A percentile compares a stretch with the other conserved stretches of the same genome.
Evolutionary conservation across 352 stramenopile genomes (phyloP).

Genomic region (Halophytophthora batemanensis): DNA sequence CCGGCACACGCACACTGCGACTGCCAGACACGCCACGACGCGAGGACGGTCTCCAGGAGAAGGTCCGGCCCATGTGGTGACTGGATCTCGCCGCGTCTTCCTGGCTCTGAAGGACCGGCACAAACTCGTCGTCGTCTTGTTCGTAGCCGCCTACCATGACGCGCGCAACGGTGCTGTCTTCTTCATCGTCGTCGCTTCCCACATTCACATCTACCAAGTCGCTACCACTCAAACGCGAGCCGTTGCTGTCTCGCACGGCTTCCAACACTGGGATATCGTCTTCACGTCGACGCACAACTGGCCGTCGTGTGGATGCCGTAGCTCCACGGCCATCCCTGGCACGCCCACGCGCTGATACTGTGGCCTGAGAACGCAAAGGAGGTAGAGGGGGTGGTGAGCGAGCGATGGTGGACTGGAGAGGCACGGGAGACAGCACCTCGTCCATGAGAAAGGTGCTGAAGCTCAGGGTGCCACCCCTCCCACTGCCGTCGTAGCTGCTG

Average conservation of each 20-base stretch:
- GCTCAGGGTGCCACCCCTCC: conserved; percentile 20
- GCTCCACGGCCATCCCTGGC: not conserved
- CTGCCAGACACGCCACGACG: conserved; percentile 19
- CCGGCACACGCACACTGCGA: conserved; percentile 28
- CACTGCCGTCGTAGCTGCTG: conserved; percentile 4
- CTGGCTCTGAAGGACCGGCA: conserved; percentile 64
- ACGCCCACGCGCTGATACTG: not conserved
- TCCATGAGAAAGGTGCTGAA: conserved; percentile 68
- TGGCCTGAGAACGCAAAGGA: conserved; percentile 13
- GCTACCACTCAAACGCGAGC: conserved; percentile 39
- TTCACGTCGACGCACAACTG: conserved; percentile 6
- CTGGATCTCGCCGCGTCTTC: conserved; percentile 48
- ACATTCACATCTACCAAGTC: conserved; percentile 27
- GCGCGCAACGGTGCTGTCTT: conserved; percentile 24
- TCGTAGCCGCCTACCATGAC: conserved; percentile 35
- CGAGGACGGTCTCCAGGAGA: conserved; percentile 42
- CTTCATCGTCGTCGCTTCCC: conserved; percentile 31
- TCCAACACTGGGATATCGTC: conserved; percentile 73
- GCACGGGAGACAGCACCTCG: conserved; percentile 31
- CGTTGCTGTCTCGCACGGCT: conserved; percentile 29
- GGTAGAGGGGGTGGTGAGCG: conserved; percentile 15
- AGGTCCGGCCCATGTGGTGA: conserved; percentile 38
- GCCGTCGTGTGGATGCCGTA: not conserved
- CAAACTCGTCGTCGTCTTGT: conserved; percentile 47
- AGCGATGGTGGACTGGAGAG: conserved; percentile 17